Evolutionary conservation across 2,329 filamentous ascomycete genomes (phyloP).

Genomic region (Fusarium paranaense): DNA sequence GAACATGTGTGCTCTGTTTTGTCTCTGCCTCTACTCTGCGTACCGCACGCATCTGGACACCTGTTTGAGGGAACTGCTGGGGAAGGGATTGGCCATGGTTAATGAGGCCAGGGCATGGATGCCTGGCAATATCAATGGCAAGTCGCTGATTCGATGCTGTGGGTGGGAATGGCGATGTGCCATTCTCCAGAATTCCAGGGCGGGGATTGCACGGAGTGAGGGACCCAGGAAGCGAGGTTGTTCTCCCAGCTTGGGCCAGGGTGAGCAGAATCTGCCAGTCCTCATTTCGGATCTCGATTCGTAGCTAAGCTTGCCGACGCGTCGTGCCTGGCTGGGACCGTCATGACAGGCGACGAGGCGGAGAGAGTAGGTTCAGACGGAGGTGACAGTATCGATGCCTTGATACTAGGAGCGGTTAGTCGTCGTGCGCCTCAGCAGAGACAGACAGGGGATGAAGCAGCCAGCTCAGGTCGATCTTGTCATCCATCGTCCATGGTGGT

Average conservation of each 20-base stretch:
- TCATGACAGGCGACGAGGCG: neutral
- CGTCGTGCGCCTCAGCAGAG: constrained; percentile 13
- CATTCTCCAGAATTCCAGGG: constrained; percentile 35
- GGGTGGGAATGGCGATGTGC: constrained; percentile 31
- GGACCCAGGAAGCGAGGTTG: constrained; percentile 11
- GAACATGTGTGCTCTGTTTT: constrained; percentile 6
- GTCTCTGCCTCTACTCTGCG: neutral
- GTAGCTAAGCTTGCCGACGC: constrained; percentile 6
- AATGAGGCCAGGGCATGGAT: constrained; percentile 7
- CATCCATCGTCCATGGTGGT: neutral
- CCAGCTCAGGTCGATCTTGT: constrained; percentile 14
- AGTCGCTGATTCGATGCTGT: constrained; percentile 35
- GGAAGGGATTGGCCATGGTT: constrained; percentile 12
- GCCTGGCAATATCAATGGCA: constrained; percentile 21
- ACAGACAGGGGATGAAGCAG: constrained; percentile 16
- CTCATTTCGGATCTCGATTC: constrained; percentile 31
- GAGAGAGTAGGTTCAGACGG: constrained; percentile 2
- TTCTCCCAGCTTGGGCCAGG: constrained; percentile 7
- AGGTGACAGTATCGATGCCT: constrained; percentile 18
- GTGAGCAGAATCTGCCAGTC: constrained; percentile 21
- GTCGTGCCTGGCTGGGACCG: constrained; percentile 2
- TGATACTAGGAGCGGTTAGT: constrained; percentile 21
- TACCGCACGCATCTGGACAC: constrained; percentile 4
- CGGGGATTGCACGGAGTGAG: constrained; percentile 23
- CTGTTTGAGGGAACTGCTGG: constrained; percentile 15